Base-by-base conservation (phyloP, 371 early-diverging fungal genomes). In the Mucor velutinosus region DNA sequence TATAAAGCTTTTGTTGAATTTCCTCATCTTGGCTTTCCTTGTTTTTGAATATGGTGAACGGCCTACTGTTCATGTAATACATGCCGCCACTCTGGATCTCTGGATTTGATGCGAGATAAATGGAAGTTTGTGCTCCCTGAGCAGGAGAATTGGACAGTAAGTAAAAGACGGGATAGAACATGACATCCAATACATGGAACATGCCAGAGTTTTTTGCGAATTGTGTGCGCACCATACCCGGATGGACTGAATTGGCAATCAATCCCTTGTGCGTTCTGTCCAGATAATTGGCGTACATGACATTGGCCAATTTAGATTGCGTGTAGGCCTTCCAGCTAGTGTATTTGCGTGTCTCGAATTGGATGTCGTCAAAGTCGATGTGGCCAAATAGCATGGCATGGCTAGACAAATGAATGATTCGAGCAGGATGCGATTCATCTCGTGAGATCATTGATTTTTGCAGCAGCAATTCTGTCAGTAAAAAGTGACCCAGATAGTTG, bases 401-500 rank as follows among this genome's bases (percentile, higher is more conserved):
- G 29, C 69, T 69, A 8, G 73, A 64, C 29, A 83, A 32, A 57
- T 77, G 76, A 17, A 87, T 82, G 30, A 89, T 77, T 8, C 87
- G 68, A 2, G 87, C 73, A 51, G 51, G 51, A 25, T 51, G 7
- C 10, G 51, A 51, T 11, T 51, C 51, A 23, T 79, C 70, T 17
- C 66, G 64, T 12, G 79, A 74, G 32, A 67, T 60, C n/a, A 45
- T 39, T 23, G 57, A 29, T 7, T 47, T 63, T 4, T 62, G 60
- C 7, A 74, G 41, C 10, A 74, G 27, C 15, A 65, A 29, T 27
- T 70, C 67, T 17, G 75, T 71, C 7, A 74, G 67, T 32, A 71
- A 58, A 65, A 87, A 88, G 58, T 87, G 90, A 7, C 87, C 92
- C 25, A 93, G 65, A 63, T 93, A 91, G 76, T 94, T 94, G 45